A percentile compares a stretch with the other conserved stretches of the same genome.
Evolutionary conservation across 768 basidiomycete species (phyloP).

Genomic region (Trametes villosa): DNA sequence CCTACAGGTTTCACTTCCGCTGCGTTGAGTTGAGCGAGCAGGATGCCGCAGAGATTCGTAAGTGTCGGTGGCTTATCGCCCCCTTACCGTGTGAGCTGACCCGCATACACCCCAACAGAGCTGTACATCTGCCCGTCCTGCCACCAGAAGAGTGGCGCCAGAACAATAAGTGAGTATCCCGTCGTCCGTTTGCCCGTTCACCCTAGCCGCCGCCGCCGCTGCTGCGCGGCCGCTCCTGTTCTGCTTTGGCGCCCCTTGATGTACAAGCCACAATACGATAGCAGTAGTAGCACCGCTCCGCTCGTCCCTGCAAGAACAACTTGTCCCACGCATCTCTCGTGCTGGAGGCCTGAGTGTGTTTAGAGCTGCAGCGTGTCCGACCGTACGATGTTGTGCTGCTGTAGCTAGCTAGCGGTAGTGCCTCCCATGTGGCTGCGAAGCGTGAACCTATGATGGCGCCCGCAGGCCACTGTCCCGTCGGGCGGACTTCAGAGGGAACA

Average conservation of each 20-base stretch:
- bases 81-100: constrained; percentile 1
- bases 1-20: constrained; percentile 88
- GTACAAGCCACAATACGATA: constrained; percentile 25
- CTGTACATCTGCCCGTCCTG: constrained; percentile 62
- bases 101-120: constrained; percentile 41
- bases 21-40: constrained; percentile 67
- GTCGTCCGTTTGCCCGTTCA: neutral
- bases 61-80: constrained; percentile 39
- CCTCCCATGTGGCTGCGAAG: no score
- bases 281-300: constrained; percentile 3
- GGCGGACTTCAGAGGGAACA: no score
- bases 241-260: constrained; percentile 33
- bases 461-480: no score
- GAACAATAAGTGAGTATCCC: constrained; percentile 78
- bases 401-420: neutral
- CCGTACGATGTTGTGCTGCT: neutral
- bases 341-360: neutral
- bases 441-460: no score
- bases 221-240: constrained; percentile 1
- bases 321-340: no score
- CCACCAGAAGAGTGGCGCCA: constrained; percentile 62
- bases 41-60: constrained; percentile 80
- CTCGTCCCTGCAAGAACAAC: neutral
- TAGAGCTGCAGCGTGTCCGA: neutral
- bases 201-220: neutral